Percentiles rank a stretch among this genome's conserved stretches.
These are phyloP conservation scores for Spathaspora boniae DNA, from an alignment of 805 yeast genomes.

Conservation along the genomic window DNA sequence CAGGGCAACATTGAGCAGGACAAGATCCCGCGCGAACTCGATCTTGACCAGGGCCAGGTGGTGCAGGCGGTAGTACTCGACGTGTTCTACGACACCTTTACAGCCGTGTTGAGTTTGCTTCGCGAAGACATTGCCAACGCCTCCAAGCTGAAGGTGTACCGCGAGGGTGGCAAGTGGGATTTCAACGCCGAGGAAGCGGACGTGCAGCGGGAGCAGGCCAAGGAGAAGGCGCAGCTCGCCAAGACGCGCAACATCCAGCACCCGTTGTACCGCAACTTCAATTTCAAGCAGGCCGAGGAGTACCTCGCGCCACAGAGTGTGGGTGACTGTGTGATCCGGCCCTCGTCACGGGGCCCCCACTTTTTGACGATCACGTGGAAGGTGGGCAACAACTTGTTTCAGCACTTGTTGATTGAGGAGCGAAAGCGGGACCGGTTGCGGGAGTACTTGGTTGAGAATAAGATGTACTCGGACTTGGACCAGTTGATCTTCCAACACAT, in stretches of 20 bases:
- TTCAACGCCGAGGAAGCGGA: slow-evolving; percentile 70
- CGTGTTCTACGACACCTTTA: slow-evolving; percentile 71
- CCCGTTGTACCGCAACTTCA: slow-evolving; percentile 83
- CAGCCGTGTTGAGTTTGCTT: slow-evolving; percentile 69
- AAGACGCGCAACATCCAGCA: slow-evolving; percentile 82
- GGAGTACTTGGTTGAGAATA: slow-evolving; percentile 61
- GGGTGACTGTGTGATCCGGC: slow-evolving; percentile 93
- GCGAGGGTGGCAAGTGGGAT: slow-evolving; percentile 76
- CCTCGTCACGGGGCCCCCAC: slow-evolving; percentile 85
- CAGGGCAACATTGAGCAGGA: slow-evolving; percentile 44
- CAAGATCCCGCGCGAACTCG: slow-evolving; percentile 43
- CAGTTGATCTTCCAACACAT: slow-evolving; percentile 87
- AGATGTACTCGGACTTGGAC: slow-evolving; percentile 81
- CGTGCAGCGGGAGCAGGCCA: slow-evolving; percentile 50
- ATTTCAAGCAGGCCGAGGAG: slow-evolving; percentile 86
- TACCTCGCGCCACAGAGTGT: slow-evolving; percentile 82
- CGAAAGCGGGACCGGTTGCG: slow-evolving; percentile 61
- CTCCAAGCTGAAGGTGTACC: slow-evolving; percentile 41
- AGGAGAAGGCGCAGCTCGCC: slow-evolving; percentile 63
- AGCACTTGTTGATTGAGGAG: slow-evolving; percentile 86
- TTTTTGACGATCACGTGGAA: slow-evolving; percentile 96
- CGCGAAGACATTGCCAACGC: slow-evolving; percentile 62
- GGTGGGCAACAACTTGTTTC: slow-evolving; percentile 85
- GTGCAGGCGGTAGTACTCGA: slow-evolving; percentile 75
- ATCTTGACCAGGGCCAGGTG: slow-evolving; percentile 64